Conservation (phyloP, 2,329 filamentous ascomycete species). For the Chaetomiaceae sp. region DNA sequence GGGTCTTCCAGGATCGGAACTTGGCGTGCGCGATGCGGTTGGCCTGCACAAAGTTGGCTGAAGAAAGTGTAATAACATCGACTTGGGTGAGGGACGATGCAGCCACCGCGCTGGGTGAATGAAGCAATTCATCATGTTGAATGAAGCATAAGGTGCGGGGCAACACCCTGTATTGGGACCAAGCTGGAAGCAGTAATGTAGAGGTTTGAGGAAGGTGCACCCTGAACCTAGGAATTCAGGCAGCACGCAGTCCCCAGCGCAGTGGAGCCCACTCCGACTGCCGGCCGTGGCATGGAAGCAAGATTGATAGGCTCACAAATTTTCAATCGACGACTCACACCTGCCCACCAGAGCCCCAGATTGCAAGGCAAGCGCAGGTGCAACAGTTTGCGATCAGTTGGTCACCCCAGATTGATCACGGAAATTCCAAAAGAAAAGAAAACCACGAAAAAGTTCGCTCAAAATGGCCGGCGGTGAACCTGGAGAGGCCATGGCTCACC, state of each 20-base stretch:
- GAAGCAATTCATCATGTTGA: too few species aligned
- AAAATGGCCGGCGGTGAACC: constrained; percentile 17
- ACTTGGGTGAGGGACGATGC: too few species aligned
- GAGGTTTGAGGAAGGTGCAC: too few species aligned
- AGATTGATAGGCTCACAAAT: constrained; percentile 17
- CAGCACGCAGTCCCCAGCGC: not conserved
- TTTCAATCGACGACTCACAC: constrained; percentile 14
- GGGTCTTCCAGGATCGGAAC: too few species aligned
- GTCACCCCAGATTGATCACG: constrained; percentile 6
- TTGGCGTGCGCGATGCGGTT: too few species aligned
- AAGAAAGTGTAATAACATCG: too few species aligned
- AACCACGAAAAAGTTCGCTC: not conserved
- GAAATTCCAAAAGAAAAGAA: not conserved
- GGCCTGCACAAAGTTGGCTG: too few species aligned
- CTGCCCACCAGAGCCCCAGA: constrained; percentile 4
- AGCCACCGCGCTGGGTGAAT: too few species aligned
- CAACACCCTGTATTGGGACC: too few species aligned
- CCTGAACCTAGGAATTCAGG: constrained; percentile 16
- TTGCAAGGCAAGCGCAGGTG: constrained; percentile 3
- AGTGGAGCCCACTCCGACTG: constrained; percentile 12
- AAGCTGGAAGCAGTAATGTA: too few species aligned
- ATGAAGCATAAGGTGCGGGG: too few species aligned
- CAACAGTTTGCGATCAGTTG: too few species aligned
- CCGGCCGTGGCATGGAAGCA: constrained; percentile 1
- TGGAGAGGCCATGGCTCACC: constrained; percentile 19